Percentiles rank a stretch among this genome's conserved stretches.
phyloP scores from a whole-genome alignment of 495 filamentous ascomycete genomes.

The Neurospora cerealis region DNA sequence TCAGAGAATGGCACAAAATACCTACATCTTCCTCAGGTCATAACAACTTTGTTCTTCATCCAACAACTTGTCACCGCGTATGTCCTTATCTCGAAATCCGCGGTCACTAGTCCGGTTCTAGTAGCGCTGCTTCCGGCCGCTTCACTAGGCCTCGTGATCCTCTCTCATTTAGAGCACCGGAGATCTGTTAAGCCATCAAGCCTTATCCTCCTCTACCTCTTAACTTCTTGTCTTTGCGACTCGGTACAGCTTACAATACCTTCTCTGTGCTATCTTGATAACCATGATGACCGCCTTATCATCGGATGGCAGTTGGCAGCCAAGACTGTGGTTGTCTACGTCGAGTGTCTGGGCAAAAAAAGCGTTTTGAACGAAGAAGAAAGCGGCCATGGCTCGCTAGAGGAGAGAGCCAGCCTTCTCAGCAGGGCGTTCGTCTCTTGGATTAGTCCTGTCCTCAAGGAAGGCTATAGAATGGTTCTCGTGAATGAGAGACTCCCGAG shows the following conservation, averaged over 20 bases:
- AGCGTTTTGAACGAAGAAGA: background rate
- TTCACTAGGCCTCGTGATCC: background rate
- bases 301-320: background rate
- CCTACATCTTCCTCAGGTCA: background rate
- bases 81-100: background rate
- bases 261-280: background rate
- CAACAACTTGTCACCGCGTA: background rate
- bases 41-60: background rate
- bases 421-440: slow-evolving; percentile 46
- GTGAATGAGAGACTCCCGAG: slow-evolving; percentile 35
- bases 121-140: background rate
- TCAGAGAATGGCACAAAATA: background rate
- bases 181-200: slow-evolving; percentile 4
- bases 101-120: background rate
- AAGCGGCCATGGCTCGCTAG: slow-evolving; percentile 16
- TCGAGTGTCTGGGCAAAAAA: slow-evolving; percentile 4
- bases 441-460: slow-evolving; percentile 48
- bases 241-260: slow-evolving; percentile 5
- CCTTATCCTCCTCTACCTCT: slow-evolving; percentile 8
- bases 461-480: slow-evolving; percentile 37
- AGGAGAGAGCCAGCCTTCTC: slow-evolving; percentile 36
- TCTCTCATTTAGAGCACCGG: slow-evolving; percentile 7
- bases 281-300: background rate
- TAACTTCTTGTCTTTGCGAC: slow-evolving; percentile 4
- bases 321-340: slow-evolving; percentile 3